phyloP scores from a whole-genome alignment of 352 stramenopile genomes.

The Phytopythium boreale region DNA sequence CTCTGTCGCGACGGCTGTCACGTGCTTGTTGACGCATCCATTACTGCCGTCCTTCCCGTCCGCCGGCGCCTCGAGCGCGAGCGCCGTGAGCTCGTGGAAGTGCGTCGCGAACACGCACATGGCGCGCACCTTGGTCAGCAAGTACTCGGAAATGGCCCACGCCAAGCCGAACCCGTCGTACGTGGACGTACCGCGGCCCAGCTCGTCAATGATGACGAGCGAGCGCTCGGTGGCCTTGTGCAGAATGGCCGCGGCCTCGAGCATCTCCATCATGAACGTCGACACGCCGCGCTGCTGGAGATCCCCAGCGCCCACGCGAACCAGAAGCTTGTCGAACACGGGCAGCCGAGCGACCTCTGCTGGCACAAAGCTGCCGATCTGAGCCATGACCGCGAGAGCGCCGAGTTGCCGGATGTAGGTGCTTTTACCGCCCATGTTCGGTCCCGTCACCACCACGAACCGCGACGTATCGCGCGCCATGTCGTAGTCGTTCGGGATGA shows the following conservation, averaged over 20 bases:
- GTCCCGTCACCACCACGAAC: constrained; percentile 97
- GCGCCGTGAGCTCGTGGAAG: constrained; percentile 98
- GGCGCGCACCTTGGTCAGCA: constrained; percentile 89
- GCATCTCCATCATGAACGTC: constrained; percentile 99
- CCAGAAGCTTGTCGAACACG: constrained; percentile 95
- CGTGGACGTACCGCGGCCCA: constrained; percentile 97
- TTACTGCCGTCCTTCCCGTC: constrained; percentile 10
- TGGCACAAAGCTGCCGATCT: constrained; percentile 98
- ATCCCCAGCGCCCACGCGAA: constrained; percentile 97
- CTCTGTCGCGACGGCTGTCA: constrained; percentile 87
- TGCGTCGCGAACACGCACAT: constrained; percentile 97
- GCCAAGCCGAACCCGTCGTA: constrained; percentile 97
- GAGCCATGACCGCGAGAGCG: constrained; percentile 93
- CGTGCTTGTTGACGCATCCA: constrained; percentile 95
- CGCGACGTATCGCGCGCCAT: constrained; percentile 79
- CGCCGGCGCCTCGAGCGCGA: constrained; percentile 70
- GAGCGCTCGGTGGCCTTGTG: constrained; percentile 91
- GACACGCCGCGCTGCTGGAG: constrained; percentile 96
- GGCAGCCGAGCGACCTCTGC: constrained; percentile 87
- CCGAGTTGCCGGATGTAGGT: constrained; percentile 98
- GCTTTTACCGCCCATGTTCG: constrained; percentile 99
- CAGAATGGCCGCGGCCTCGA: constrained; percentile 97
- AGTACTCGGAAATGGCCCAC: constrained; percentile 97
- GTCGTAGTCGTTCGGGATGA: constrained; percentile 98
- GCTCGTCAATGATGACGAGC: constrained; percentile 99